A percentile compares a stretch with the other conserved stretches of the same genome.
phyloP scores from a whole-genome alignment of 129 eudicot species.

The Escallonia rubra region DNA sequence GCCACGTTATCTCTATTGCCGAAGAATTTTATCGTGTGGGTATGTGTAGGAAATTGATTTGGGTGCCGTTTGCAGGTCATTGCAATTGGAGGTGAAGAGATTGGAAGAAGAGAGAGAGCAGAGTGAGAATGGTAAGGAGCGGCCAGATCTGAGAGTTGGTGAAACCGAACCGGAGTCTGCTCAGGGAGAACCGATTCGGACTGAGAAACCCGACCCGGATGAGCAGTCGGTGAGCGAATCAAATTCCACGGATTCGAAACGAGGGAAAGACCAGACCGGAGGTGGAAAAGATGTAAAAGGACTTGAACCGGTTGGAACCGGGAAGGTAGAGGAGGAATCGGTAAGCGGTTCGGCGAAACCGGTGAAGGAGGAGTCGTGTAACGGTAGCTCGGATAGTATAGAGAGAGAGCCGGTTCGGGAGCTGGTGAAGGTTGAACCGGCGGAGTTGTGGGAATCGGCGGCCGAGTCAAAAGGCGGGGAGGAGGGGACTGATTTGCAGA shows the following conservation, averaged over 20 bases:
- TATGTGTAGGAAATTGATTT: constrained; percentile 8
- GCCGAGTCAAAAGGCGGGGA: constrained; percentile 52
- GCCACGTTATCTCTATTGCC: too few species aligned
- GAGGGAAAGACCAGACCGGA: constrained; percentile 33
- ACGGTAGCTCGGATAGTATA: constrained; percentile 53
- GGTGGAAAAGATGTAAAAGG: constrained; percentile 18
- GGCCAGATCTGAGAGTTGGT: constrained; percentile 34
- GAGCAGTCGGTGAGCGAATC: constrained; percentile 72
- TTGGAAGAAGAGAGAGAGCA: constrained; percentile 59
- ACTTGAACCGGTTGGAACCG: constrained; percentile 30
- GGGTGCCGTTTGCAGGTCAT: constrained; percentile 45
- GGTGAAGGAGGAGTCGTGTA: constrained; percentile 45
- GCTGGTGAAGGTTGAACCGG: constrained; percentile 25
- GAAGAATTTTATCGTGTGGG: neutral
- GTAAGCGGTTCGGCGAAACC: constrained; percentile 25
- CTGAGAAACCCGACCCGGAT: constrained; percentile 36
- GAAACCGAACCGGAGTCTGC: constrained; percentile 17
- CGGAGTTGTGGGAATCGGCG: constrained; percentile 31
- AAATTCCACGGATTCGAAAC: constrained; percentile 29
- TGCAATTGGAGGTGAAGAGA: constrained; percentile 74
- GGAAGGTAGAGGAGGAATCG: constrained; percentile 24
- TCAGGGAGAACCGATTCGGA: constrained; percentile 16
- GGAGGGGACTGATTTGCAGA: constrained; percentile 79
- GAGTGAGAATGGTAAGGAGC: constrained; percentile 23
- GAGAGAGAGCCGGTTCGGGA: constrained; percentile 14